These are phyloP conservation scores for Aspergillus haitiensis DNA, from an alignment of 495 filamentous ascomycete species.

Conservation along the genomic window DNA sequence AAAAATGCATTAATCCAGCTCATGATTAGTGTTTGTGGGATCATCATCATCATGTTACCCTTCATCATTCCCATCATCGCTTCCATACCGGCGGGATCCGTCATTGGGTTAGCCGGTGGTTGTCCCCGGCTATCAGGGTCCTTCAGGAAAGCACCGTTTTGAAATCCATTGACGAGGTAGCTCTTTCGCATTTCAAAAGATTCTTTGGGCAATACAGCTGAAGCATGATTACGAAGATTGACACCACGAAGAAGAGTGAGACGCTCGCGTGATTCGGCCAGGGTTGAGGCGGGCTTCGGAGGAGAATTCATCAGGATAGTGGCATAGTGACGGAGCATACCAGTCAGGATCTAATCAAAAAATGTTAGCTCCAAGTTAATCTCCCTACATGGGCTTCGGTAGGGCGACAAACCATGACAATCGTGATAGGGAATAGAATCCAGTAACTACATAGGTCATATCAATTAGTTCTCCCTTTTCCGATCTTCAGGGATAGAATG, in stretches of 20 bases:
- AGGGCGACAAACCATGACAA: slow-evolving; percentile 76
- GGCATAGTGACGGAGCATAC: slow-evolving; percentile 93
- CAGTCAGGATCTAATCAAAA: slow-evolving; percentile 74
- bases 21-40: slow-evolving; percentile 98
- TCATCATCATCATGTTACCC: slow-evolving; percentile 99
- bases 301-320: slow-evolving; percentile 82
- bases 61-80: slow-evolving; percentile 99
- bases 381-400: not conserved
- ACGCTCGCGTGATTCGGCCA: slow-evolving; percentile 79
- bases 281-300: slow-evolving; percentile 77
- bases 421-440: slow-evolving; percentile 95
- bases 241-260: slow-evolving; percentile 82
- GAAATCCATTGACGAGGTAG: slow-evolving; percentile 74
- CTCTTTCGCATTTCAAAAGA: slow-evolving; percentile 78
- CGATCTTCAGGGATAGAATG: not conserved
- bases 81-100: slow-evolving; percentile 96
- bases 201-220: slow-evolving; percentile 65
- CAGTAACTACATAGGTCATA: slow-evolving; percentile 69
- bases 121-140: slow-evolving; percentile 82
- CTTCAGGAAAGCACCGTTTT: slow-evolving; percentile 84
- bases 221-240: slow-evolving; percentile 76
- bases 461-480: slow-evolving; percentile 4
- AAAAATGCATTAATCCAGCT: slow-evolving; percentile 99
- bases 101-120: slow-evolving; percentile 90
- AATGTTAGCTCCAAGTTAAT: not conserved